Evolutionary conservation across 805 yeast genomes (phyloP).

Genomic region (Tetrapisispora taiwanensis): DNA sequence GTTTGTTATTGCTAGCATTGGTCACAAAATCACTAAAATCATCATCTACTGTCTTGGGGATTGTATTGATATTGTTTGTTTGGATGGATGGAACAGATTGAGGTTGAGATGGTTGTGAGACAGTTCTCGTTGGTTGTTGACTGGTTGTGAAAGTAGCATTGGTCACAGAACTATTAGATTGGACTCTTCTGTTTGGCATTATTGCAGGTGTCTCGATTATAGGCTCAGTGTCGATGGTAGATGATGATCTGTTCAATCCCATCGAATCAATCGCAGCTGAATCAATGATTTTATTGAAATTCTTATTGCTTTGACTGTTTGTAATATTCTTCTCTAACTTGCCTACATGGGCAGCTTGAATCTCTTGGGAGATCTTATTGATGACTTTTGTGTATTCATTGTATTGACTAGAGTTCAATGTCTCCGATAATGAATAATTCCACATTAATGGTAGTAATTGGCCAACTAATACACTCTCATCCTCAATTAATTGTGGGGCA

Average conservation of each 20-base stretch:
- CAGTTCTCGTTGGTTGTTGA: conserved; percentile 3
- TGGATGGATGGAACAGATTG: neutral
- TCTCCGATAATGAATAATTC: conserved; percentile 38
- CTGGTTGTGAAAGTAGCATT: neutral
- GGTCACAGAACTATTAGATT: neutral
- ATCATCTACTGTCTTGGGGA: neutral
- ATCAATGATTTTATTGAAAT: conserved; percentile 20
- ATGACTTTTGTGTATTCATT: conserved; percentile 31
- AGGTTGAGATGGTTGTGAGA: conserved; percentile 7
- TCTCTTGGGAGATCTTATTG: conserved; percentile 32
- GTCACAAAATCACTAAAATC: conserved; percentile 1
- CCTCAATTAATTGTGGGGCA: conserved; percentile 32
- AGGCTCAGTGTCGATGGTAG: conserved; percentile 2
- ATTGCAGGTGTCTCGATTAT: conserved; percentile 19
- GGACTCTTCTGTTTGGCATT: conserved; percentile 14
- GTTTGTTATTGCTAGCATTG: neutral
- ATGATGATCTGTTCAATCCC: neutral
- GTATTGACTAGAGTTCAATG: conserved; percentile 36
- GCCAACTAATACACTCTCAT: conserved; percentile 41
- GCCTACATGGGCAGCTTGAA: conserved; percentile 36
- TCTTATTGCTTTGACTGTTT: conserved; percentile 14
- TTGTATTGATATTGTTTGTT: neutral
- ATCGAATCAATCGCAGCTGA: conserved; percentile 10
- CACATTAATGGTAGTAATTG: conserved; percentile 45
- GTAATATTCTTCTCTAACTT: conserved; percentile 23